These are phyloP conservation scores for Gremmenia infestans DNA, from an alignment of 2,329 filamentous ascomycete species.

Conservation along the genomic window DNA sequence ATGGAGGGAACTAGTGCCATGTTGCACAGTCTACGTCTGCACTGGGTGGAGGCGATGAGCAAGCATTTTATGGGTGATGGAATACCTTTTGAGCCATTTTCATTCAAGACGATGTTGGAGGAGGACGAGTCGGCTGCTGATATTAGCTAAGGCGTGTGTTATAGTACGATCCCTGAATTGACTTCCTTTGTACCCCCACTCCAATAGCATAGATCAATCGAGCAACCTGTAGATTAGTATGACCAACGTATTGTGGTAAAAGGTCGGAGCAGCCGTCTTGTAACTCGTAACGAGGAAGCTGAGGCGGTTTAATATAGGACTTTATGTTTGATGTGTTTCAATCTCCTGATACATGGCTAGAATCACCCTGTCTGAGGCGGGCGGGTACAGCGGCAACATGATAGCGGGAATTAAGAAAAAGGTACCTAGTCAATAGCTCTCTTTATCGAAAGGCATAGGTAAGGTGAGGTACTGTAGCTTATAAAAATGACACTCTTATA, in stretches of 20 bases:
- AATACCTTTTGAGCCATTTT: conserved; percentile 82
- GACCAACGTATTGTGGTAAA: conserved; percentile 6
- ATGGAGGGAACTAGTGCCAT: conserved; percentile 97
- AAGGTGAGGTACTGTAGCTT: no score
- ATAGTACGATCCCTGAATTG: not conserved
- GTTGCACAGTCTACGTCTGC: conserved; percentile 85
- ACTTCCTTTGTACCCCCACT: conserved; percentile 3
- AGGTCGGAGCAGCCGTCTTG: not conserved
- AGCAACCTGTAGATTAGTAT: conserved; percentile 20
- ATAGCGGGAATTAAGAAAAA: no score
- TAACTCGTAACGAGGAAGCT: not conserved
- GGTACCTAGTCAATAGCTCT: no score
- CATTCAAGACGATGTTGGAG: conserved; percentile 77
- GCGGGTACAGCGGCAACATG: no score
- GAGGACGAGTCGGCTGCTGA: conserved; percentile 65
- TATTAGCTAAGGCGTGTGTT: conserved; percentile 31
- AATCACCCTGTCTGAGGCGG: no score
- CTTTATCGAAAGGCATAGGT: no score
- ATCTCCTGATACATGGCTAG: no score
- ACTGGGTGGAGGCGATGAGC: conserved; percentile 97
- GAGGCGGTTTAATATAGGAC: no score
- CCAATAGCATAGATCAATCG: conserved; percentile 14
- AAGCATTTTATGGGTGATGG: conserved; percentile 94
- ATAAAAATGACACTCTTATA: no score
- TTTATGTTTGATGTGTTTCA: no score